A percentile compares a stretch with the other conserved stretches of the same genome.
Evolutionary conservation across 495 filamentous ascomycete genomes (phyloP).

Genomic region (Penicillium egyptiacum): DNA sequence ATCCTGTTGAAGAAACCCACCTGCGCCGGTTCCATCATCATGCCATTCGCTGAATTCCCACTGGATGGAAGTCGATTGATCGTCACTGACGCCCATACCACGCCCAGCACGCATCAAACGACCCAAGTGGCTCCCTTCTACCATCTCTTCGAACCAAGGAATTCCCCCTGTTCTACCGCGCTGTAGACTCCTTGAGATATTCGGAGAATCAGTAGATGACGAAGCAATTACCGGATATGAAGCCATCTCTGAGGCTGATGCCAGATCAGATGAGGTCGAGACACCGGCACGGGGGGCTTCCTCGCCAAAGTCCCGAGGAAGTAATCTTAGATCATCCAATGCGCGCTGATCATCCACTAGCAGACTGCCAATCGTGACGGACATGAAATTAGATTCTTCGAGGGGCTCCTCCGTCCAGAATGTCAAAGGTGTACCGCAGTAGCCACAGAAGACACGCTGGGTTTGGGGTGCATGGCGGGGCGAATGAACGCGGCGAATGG

Average conservation of each 20-base stretch:
- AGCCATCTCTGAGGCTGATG: conserved; percentile 5
- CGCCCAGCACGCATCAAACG: conserved; percentile 61
- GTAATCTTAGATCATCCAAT: conserved; percentile 66
- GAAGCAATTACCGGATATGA: conserved; percentile 29
- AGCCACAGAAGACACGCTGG: conserved; percentile 82
- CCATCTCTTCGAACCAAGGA: conserved; percentile 82
- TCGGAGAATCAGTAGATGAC: conserved; percentile 16
- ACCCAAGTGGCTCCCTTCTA: conserved; percentile 70
- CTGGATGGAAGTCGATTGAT: conserved; percentile 64
- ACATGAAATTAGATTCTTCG: conserved; percentile 71
- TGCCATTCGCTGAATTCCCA: conserved; percentile 85
- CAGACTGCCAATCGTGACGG: conserved; percentile 71
- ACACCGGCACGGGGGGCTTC: conserved; percentile 32
- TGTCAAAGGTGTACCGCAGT: conserved; percentile 78
- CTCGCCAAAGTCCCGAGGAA: conserved; percentile 52
- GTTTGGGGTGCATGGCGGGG: conserved; percentile 56
- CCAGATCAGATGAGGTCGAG: conserved; percentile 8
- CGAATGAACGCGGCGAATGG: conserved; percentile 71
- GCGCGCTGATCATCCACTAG: conserved; percentile 60
- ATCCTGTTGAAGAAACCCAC: conserved; percentile 15
- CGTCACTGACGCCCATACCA: conserved; percentile 49
- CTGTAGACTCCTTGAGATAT: conserved; percentile 30
- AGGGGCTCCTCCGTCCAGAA: conserved; percentile 74
- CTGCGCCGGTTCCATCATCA: conserved; percentile 50
- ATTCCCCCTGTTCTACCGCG: conserved; percentile 50